Base-by-base conservation (phyloP, 2,329 filamentous ascomycete species). In the Alternaria brassicicola region DNA sequence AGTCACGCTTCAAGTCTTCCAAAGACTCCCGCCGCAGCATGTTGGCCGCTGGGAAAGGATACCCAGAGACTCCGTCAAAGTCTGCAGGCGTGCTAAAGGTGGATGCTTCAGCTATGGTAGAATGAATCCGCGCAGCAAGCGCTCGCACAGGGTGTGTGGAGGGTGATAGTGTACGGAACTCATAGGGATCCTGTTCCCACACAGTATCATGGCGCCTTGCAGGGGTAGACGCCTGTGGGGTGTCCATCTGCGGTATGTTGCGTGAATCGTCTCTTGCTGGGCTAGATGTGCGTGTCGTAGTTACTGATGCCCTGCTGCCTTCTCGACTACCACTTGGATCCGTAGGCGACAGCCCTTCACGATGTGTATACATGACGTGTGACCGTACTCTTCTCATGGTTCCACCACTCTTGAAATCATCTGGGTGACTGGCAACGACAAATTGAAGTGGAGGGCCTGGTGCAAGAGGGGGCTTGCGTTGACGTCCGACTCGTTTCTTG, bases 331-430 rank as follows among this genome's bases (percentile, higher is more conserved):
- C 63, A 15, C 60, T 47, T 26, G 48, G 61, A 1, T 61, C 62
- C 12, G 42, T 45, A 23, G 70, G 64, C 17, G 71, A 71, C 25
- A 41, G 47, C 43, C 47, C 62, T 43, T 68, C 71, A 36, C 71
- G 68, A 59, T 76, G 73, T 26, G 73, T 72, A 51, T 76, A 75
- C 74, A 76, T 76, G 52, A 76, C 74, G 51, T 76, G 74, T 13
- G 74, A 76, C 6, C 74, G 70, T 41, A 76, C 62, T 51, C 75
- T 64, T 43, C 74, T 68, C 73, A 76, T 74, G 9, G 69, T 75
- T 15, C 64, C 41, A 3, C 66, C 68, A 35, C 61, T 66, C 50
- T 63, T 71, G 61, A 76, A 76, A 19, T 75, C 63, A 46, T 75
- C 71, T 12, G 74, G 74, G 52, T 76, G 74, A 33, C 56, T 72